Percentiles rank a stretch among this genome's conserved stretches.
Conservation (phyloP, 805 yeast species). For the Torulaspora indica region DNA sequence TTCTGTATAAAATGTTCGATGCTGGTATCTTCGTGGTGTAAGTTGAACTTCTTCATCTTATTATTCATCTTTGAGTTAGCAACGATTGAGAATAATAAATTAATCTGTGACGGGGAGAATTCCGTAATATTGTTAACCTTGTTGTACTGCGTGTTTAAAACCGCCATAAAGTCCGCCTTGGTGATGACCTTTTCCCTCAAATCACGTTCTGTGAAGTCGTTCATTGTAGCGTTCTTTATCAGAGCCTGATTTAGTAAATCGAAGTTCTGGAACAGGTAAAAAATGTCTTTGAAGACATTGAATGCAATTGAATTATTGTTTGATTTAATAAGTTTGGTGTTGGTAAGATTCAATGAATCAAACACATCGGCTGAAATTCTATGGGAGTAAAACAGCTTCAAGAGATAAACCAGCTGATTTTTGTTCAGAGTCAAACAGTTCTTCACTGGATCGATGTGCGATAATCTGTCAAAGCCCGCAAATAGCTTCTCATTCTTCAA, state of each 20-base stretch:
- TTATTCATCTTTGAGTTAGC: constrained; percentile 35
- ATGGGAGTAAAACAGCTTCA: constrained; percentile 38
- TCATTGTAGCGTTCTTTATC: constrained; percentile 33
- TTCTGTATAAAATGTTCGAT: constrained; percentile 31
- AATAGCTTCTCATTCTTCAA: constrained; percentile 37
- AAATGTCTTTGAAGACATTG: constrained; percentile 38
- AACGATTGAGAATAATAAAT: constrained; percentile 37
- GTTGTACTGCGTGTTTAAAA: constrained; percentile 37
- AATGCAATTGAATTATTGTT: constrained; percentile 35
- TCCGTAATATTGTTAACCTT: constrained; percentile 40
- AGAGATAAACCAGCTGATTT: constrained; percentile 35
- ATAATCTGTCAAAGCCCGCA: constrained; percentile 32
- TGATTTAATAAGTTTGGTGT: constrained; percentile 26
- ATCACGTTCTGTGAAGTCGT: constrained; percentile 30
- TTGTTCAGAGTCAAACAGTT: constrained; percentile 35
- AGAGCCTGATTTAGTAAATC: constrained; percentile 40
- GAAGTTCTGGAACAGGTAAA: constrained; percentile 39
- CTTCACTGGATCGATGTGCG: constrained; percentile 30
- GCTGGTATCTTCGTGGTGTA: constrained; percentile 28
- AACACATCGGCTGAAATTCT: constrained; percentile 37
- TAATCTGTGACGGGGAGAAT: constrained; percentile 41
- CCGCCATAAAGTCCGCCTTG: constrained; percentile 35
- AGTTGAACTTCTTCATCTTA: constrained; percentile 15
- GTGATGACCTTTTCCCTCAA: constrained; percentile 35
- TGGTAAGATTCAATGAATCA: constrained; percentile 35